Conservation (phyloP, 192 early-diverging fungal species). For the Coemansia sp. region DNA sequence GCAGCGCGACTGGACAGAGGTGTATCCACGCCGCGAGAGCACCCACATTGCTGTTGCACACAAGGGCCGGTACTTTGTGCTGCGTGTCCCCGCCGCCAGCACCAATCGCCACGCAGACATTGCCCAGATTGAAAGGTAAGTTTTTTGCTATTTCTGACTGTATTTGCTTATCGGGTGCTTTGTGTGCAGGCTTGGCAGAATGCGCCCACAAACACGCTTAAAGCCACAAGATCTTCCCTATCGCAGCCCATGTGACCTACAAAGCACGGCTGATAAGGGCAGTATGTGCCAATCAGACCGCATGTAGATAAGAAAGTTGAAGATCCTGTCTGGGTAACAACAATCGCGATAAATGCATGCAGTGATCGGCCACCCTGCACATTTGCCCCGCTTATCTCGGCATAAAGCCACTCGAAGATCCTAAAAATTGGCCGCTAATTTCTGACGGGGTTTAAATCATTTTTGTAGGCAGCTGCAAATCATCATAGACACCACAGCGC, state of each 20-base stretch:
- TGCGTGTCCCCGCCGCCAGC: constrained; percentile 55
- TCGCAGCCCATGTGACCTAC: constrained; percentile 5
- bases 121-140: constrained; percentile 57
- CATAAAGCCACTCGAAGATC: background rate
- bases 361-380: background rate
- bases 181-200: too few species aligned
- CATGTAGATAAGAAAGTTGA: constrained; percentile 6
- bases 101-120: constrained; percentile 34
- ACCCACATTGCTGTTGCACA: constrained; percentile 72
- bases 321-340: background rate
- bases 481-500: constrained; percentile 60
- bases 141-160: background rate
- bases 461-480: constrained; percentile 62
- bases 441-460: background rate
- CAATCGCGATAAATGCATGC: constrained; percentile 5
- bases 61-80: constrained; percentile 73
- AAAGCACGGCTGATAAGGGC: background rate
- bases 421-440: constrained; percentile 3
- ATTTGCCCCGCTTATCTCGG: background rate
- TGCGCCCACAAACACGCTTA: too few species aligned
- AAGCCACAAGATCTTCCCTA: background rate
- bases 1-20: constrained; percentile 64
- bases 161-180: constrained; percentile 3
- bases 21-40: constrained; percentile 62
- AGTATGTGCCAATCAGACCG: constrained; percentile 1